These are phyloP conservation scores for Alternaria atra DNA, from an alignment of 2,329 filamentous ascomycete species.

Conservation along the genomic window DNA sequence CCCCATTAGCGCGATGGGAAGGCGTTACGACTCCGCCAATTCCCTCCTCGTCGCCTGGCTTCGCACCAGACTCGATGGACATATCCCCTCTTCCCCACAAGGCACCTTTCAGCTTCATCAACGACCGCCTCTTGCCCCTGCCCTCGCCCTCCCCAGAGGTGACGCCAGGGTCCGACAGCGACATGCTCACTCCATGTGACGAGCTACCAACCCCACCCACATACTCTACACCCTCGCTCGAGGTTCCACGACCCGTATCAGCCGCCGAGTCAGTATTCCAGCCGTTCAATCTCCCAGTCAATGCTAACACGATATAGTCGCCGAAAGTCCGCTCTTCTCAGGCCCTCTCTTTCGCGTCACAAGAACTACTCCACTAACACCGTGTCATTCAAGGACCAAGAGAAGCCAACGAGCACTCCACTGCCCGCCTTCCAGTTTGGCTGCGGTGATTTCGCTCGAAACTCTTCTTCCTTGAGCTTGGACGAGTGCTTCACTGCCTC, in stretches of 20 bases:
- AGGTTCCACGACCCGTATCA: conserved; percentile 47
- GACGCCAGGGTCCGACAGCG: conserved; percentile 56
- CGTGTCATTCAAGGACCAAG: conserved; percentile 65
- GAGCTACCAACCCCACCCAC: conserved; percentile 39
- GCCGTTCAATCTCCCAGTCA: background rate
- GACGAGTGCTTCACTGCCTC: conserved; percentile 85
- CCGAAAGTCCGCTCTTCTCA: conserved; percentile 62
- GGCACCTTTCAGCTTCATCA: conserved; percentile 67
- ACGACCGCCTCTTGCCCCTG: conserved; percentile 71
- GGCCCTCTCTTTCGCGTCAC: conserved; percentile 76
- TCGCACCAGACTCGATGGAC: conserved; percentile 82
- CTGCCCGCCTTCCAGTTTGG: conserved; percentile 78
- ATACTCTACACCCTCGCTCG: conserved; percentile 37
- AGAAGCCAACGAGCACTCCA: conserved; percentile 63
- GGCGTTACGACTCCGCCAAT: conserved; percentile 85
- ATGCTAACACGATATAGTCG: conserved; percentile 41
- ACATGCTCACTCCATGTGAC: conserved; percentile 53
- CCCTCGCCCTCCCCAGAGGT: conserved; percentile 75
- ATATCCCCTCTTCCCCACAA: conserved; percentile 91
- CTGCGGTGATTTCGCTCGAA: conserved; percentile 57
- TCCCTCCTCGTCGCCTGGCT: conserved; percentile 81
- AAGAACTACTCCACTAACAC: conserved; percentile 78
- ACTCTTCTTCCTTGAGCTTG: conserved; percentile 71
- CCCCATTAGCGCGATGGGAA: conserved; percentile 63
- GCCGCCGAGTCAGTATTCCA: conserved; percentile 48